phyloP scores from a whole-genome alignment of 2,329 filamentous ascomycete species.

The Teratosphaeria gauchensis region DNA sequence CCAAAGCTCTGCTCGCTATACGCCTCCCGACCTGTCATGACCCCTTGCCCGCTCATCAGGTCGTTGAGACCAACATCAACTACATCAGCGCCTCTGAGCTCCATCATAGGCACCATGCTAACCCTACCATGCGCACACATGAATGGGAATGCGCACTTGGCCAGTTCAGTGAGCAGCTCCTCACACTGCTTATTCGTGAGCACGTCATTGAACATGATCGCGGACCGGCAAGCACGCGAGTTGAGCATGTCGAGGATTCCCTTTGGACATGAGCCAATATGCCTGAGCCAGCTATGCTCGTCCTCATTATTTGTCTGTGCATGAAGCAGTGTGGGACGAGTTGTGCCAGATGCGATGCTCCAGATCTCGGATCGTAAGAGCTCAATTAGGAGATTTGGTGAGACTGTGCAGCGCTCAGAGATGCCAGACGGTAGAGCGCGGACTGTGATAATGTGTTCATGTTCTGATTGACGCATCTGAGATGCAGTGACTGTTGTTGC shows the following conservation, averaged over 20 bases:
- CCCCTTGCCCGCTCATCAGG: too few relatives aligned
- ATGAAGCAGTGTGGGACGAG: background rate
- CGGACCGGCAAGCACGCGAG: constrained; percentile 66
- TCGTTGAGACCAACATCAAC: too few relatives aligned
- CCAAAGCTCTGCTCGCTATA: too few relatives aligned
- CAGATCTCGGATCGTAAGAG: constrained; percentile 68
- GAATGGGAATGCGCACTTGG: constrained; percentile 61
- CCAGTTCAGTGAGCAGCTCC: constrained; percentile 48
- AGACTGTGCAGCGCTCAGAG: constrained; percentile 60
- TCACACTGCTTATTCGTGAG: constrained; percentile 50
- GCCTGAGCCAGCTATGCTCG: constrained; percentile 44
- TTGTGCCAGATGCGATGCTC: constrained; percentile 40
- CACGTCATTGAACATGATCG: constrained; percentile 78
- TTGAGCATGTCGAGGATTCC: constrained; percentile 69
- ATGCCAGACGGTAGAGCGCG: constrained; percentile 60
- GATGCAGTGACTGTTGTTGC: background rate
- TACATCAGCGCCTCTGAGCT: constrained; percentile 2
- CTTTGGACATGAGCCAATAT: constrained; percentile 60
- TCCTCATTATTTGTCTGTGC: background rate
- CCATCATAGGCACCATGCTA: constrained; percentile 39
- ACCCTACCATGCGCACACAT: constrained; percentile 69
- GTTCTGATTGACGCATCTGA: constrained; percentile 6
- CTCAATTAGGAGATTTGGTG: constrained; percentile 63
- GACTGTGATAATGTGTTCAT: constrained; percentile 31
- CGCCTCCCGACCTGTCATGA: too few relatives aligned